phyloP scores from a whole-genome alignment of 495 filamentous ascomycete species.

The Entonaema liquescens region DNA sequence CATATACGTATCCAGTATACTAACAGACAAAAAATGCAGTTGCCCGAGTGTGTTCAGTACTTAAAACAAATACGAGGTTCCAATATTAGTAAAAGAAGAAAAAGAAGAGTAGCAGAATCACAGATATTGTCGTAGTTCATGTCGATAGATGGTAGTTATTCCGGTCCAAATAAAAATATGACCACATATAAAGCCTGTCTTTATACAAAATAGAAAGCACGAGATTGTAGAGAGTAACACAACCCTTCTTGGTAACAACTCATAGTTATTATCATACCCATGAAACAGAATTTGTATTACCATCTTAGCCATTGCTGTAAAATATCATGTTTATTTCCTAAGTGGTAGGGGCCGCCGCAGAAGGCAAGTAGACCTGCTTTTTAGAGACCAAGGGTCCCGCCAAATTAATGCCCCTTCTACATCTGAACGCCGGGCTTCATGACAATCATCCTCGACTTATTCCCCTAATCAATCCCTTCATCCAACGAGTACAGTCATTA shows the following conservation, averaged over 20 bases:
- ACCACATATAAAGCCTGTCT: background rate
- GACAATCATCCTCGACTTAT: conserved; percentile 20
- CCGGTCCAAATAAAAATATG: background rate
- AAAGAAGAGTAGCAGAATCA: no score
- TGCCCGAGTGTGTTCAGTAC: background rate
- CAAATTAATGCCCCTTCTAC: conserved; percentile 34
- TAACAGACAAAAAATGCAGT: background rate
- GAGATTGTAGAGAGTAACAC: background rate
- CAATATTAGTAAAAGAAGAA: background rate
- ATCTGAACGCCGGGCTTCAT: conserved; percentile 37
- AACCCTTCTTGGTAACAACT: background rate
- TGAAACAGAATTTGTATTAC: background rate
- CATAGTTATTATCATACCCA: background rate
- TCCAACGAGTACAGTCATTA: conserved; percentile 48
- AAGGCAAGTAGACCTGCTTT: conserved; percentile 23
- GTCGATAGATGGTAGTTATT: background rate
- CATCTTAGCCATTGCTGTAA: background rate
- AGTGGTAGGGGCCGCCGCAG: conserved; percentile 3
- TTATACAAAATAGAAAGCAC: no score
- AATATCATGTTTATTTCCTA: conserved; percentile 37
- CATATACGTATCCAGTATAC: background rate
- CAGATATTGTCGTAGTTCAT: background rate
- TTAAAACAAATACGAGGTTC: background rate
- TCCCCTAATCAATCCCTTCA: background rate
- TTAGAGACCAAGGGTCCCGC: conserved; percentile 26